phyloP scores from a whole-genome alignment of 2,329 filamentous ascomycete species.

The Cercospora zeina region DNA sequence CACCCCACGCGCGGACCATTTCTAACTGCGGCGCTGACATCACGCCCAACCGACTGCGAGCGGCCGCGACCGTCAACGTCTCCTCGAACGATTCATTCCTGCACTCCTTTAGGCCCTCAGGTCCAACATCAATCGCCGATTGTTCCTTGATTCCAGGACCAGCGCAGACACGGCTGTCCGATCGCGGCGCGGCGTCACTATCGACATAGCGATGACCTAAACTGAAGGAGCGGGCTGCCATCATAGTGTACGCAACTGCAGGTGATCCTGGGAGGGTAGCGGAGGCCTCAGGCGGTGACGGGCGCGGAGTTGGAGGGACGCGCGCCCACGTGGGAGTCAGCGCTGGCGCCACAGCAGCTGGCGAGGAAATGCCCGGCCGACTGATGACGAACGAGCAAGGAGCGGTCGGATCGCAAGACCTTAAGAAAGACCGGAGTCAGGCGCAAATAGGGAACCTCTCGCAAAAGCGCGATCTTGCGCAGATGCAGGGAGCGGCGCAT shows the following conservation, averaged over 20 bases:
- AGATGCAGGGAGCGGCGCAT: constrained; percentile 20
- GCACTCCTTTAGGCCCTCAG: not conserved
- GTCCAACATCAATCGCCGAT: not conserved
- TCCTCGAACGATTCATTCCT: not conserved
- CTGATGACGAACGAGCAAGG: constrained; percentile 51
- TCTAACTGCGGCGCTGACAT: not conserved
- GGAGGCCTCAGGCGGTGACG: constrained; percentile 26
- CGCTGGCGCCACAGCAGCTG: constrained; percentile 22
- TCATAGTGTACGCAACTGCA: constrained; percentile 33
- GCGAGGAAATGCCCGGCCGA: constrained; percentile 50
- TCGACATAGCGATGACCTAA: constrained; percentile 30
- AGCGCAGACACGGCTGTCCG: not conserved
- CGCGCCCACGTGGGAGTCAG: constrained; percentile 1
- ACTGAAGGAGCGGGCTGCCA: constrained; percentile 23
- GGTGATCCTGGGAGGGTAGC: constrained; percentile 24
- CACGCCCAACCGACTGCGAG: constrained; percentile 10
- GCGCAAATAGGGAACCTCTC: constrained; percentile 29
- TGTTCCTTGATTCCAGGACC: not conserved
- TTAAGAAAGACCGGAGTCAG: constrained; percentile 38
- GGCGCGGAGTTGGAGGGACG: constrained; percentile 24
- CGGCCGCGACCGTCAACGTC: constrained; percentile 6
- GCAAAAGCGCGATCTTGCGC: constrained; percentile 27
- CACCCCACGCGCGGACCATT: not conserved
- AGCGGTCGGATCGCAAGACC: constrained; percentile 41
- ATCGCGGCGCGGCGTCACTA: constrained; percentile 7